Evolutionary conservation across 257 asterid species (phyloP).

Genomic region (Solanum acaule): DNA sequence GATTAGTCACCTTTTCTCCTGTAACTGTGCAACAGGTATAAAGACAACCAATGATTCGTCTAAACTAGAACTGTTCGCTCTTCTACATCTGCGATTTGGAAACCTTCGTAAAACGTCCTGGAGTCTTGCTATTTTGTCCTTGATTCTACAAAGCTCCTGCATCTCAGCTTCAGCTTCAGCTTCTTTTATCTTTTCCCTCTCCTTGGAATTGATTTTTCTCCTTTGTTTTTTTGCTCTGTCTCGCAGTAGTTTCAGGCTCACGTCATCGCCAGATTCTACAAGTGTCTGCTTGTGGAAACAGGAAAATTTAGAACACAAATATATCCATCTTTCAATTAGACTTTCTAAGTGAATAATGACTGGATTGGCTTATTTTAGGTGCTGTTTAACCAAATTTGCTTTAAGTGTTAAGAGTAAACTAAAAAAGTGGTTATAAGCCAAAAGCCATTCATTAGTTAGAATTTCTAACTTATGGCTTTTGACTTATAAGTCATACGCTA

Average conservation of each 20-base stretch:
- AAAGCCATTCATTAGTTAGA: neutral
- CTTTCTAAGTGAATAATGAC: neutral
- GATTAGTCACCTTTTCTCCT: conserved; percentile 47
- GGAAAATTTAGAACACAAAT: neutral
- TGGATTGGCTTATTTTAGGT: neutral
- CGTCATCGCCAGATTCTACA: conserved; percentile 57
- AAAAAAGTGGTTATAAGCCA: neutral
- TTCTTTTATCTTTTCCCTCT: conserved; percentile 10
- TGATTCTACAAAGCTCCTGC: conserved; percentile 68
- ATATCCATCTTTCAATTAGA: neutral
- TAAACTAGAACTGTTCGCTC: conserved; percentile 14
- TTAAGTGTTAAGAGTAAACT: neutral
- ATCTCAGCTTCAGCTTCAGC: conserved; percentile 72
- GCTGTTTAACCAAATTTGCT: neutral
- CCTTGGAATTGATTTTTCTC: conserved; percentile 32
- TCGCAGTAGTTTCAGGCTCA: conserved; percentile 57
- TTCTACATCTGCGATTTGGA: conserved; percentile 26
- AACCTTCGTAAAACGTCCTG: conserved; percentile 36
- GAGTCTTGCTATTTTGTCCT: conserved; percentile 53
- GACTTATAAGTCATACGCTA: neutral
- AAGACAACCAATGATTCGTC: conserved; percentile 30
- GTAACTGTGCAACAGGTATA: conserved; percentile 76
- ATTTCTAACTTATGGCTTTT: neutral
- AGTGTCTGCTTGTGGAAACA: conserved; percentile 27
- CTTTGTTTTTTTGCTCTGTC: conserved; percentile 59